Conservation (phyloP, 2,329 filamentous ascomycete genomes). For the Intubia oerlemansii region DNA sequence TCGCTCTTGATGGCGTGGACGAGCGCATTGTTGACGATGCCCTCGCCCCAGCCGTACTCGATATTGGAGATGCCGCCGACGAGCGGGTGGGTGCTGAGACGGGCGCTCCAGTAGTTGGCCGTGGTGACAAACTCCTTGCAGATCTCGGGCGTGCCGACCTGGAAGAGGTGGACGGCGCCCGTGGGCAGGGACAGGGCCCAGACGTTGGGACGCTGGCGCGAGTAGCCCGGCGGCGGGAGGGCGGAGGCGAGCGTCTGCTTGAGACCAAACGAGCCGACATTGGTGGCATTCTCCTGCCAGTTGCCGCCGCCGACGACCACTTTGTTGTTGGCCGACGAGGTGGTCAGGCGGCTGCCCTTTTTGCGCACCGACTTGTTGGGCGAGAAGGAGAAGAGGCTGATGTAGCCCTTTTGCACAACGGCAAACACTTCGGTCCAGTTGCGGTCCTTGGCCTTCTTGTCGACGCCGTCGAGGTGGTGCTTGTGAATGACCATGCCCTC, state of each 20-base stretch:
- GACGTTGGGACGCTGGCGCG: conserved; percentile 71
- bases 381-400: conserved; percentile 86
- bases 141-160: conserved; percentile 87
- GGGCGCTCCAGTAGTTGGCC: conserved; percentile 93
- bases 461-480: conserved; percentile 76
- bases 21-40: conserved; percentile 44
- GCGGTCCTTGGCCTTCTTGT: conserved; percentile 82
- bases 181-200: conserved; percentile 86
- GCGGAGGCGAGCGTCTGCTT: conserved; percentile 82
- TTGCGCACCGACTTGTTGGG: conserved; percentile 54
- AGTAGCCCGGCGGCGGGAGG: conserved; percentile 81
- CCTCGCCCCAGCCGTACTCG: conserved; percentile 90
- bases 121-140: conserved; percentile 85
- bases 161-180: conserved; percentile 93
- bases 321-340: conserved; percentile 27
- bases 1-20: conserved; percentile 32
- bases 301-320: conserved; percentile 81
- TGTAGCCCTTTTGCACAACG: conserved; percentile 82
- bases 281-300: conserved; percentile 93
- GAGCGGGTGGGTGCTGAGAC: conserved; percentile 81
- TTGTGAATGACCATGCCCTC: conserved; percentile 93
- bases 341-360: conserved; percentile 35
- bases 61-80: conserved; percentile 89
- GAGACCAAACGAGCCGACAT: conserved; percentile 67
- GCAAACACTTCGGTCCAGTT: conserved; percentile 94